Percentiles rank a stretch among this genome's conserved stretches.
These are phyloP conservation scores for Aspergillus pseudotamarii DNA, from an alignment of 2,329 filamentous ascomycete species.

Conservation along the genomic window DNA sequence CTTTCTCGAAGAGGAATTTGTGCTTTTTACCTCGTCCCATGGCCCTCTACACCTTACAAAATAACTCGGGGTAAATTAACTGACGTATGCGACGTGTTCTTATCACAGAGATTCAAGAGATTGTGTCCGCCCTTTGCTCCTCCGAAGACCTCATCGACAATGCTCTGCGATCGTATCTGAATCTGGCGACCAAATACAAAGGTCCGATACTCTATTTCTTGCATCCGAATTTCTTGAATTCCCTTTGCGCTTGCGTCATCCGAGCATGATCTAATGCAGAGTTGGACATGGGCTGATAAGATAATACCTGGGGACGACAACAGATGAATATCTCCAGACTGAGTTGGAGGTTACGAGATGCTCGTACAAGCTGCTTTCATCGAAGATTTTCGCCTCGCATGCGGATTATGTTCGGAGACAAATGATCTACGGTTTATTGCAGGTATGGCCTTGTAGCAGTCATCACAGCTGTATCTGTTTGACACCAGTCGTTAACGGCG, in stretches of 20 bases:
- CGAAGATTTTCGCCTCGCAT: conserved; percentile 72
- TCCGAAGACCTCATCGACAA: conserved; percentile 77
- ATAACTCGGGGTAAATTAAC: neutral
- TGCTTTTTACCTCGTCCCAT: neutral
- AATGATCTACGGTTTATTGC: conserved; percentile 85
- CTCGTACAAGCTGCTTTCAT: conserved; percentile 75
- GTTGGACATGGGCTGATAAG: conserved; percentile 10
- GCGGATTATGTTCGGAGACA: conserved; percentile 87
- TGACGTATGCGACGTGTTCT: conserved; percentile 9
- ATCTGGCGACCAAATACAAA: conserved; percentile 74
- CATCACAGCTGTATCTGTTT: neutral
- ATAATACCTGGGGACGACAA: conserved; percentile 1
- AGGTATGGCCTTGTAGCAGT: conserved; percentile 47
- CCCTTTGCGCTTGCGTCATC: neutral
- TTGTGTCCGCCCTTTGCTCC: conserved; percentile 61
- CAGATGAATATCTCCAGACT: conserved; percentile 70
- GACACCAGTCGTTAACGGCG: neutral
- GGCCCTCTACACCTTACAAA: neutral
- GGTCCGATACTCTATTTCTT: conserved; percentile 42
- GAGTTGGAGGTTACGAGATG: conserved; percentile 81
- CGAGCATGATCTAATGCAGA: neutral
- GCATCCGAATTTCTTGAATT: neutral
- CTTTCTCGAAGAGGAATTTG: neutral
- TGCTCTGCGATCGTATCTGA: conserved; percentile 79
- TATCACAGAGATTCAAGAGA: conserved; percentile 65